phyloP scores from a whole-genome alignment of 2,329 filamentous ascomycete genomes.

The Ilyonectria mors-panacis region DNA sequence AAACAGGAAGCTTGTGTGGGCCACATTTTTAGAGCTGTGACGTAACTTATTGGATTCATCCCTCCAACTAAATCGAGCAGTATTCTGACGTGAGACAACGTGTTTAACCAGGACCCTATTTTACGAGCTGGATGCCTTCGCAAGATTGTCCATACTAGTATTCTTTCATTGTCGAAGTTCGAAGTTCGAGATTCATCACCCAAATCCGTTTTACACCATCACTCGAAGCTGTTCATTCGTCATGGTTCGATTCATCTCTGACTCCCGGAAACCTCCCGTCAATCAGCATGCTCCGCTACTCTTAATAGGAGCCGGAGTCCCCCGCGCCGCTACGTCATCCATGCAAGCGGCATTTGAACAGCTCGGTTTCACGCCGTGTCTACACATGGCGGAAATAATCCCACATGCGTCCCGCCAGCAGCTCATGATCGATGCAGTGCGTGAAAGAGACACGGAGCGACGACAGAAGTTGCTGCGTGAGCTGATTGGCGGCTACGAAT shows the following conservation, averaged over 20 bases:
- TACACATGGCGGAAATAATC: slow-evolving; percentile 53
- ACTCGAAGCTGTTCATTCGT: neutral
- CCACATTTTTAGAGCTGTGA: no score
- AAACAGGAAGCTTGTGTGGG: no score
- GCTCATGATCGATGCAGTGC: slow-evolving; percentile 47
- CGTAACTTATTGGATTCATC: no score
- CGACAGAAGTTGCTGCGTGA: slow-evolving; percentile 50
- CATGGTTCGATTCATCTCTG: slow-evolving; percentile 38
- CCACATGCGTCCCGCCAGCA: slow-evolving; percentile 43
- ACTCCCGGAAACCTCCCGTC: slow-evolving; percentile 23
- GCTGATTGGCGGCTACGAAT: slow-evolving; percentile 51
- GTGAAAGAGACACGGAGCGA: slow-evolving; percentile 44
- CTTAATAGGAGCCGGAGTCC: slow-evolving; percentile 51
- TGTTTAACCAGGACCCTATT: neutral
- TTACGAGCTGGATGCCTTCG: neutral
- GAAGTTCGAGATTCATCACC: neutral
- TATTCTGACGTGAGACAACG: no score
- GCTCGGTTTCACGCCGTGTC: slow-evolving; percentile 49
- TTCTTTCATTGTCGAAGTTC: neutral
- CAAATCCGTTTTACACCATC: neutral
- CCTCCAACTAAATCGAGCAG: no score
- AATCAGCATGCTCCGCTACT: slow-evolving; percentile 24
- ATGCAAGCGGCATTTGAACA: slow-evolving; percentile 53
- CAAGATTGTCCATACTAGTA: neutral
- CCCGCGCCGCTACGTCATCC: slow-evolving; percentile 55